Evolutionary conservation across 2,329 filamentous ascomycete species (phyloP), one percentile per base, ranked within the genome.

Genomic region (Stemphylium beticola): DNA sequence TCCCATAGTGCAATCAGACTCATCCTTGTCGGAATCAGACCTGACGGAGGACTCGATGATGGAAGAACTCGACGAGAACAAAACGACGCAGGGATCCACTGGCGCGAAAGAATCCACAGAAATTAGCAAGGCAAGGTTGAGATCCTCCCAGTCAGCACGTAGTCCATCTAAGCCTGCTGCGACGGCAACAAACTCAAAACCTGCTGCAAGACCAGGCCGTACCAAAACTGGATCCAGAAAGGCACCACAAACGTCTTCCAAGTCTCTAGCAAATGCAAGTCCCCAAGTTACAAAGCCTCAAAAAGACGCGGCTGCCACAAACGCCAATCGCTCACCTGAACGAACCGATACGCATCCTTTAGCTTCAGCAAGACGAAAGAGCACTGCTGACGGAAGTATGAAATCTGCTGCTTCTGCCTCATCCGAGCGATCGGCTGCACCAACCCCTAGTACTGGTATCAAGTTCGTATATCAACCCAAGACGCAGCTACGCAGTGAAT

Each of bases 381-480:
- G 14, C 11, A 22, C 12, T 15, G 12, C 15, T 32, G 32, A 18
- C 6, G 15, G 6, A 40, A 29, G 12, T 9, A 4, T 7, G 14
- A 22, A n/a, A 31, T 24, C 29, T 15, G n/a, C 5, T 18, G 12
- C 22, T 29, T 31, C 15, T 50, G 29, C 39, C 15, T 32, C 47
- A n/a, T 22, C 31, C 32, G 43, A 41, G 22, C 24, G 17, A 17
- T 36, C 41, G n/a, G 9, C 18, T 11, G 29, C 17, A 31, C 39
- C 32, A 14, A 41, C 6, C 8, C 15, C 33, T 15, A 37, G 53
- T 39, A 40, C 33, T 18, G 54, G 58, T 3, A 74, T 74, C 38
- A 69, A 49, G 11, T 55, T 74, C 4, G 53, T 71, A 24, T 69
- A 75, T 33, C 9, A 69, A 33, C 61, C 63, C 1, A 63, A 57